Conservation (phyloP, 805 yeast genomes). For the Kodamaea kakaduensis region DNA sequence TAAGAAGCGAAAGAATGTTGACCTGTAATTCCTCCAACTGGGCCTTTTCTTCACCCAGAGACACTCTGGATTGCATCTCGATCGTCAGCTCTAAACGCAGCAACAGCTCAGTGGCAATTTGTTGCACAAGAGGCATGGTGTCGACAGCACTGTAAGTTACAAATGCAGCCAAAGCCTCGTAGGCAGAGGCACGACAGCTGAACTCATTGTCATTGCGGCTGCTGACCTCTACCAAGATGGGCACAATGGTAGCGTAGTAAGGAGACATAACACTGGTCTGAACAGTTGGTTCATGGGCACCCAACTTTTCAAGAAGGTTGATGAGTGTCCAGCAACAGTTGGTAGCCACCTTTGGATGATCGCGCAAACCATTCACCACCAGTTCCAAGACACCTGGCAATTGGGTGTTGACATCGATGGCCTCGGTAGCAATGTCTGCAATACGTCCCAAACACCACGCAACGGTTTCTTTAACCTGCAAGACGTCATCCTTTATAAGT, state of each 20-base stretch:
- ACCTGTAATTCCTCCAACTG: constrained; percentile 86
- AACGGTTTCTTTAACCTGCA: constrained; percentile 93
- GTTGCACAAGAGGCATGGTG: constrained; percentile 63
- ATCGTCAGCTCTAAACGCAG: constrained; percentile 70
- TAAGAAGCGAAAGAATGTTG: constrained; percentile 70
- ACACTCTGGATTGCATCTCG: constrained; percentile 49
- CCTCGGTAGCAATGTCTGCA: constrained; percentile 78
- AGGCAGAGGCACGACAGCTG: constrained; percentile 91
- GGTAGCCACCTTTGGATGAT: constrained; percentile 90
- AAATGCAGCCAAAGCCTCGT: constrained; percentile 83
- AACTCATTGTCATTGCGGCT: constrained; percentile 76
- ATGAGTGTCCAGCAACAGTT: constrained; percentile 98
- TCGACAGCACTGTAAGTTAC: constrained; percentile 72
- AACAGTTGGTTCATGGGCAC: constrained; percentile 45
- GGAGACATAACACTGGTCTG: constrained; percentile 65
- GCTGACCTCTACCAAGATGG: constrained; percentile 65
- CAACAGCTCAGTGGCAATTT: constrained; percentile 71
- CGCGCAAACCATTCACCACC: constrained; percentile 74
- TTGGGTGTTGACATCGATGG: constrained; percentile 61
- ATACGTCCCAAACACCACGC: constrained; percentile 98
- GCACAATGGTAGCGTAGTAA: constrained; percentile 66
- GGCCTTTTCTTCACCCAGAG: constrained; percentile 65
- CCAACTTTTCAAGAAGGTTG: constrained; percentile 81
- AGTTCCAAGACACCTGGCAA: constrained; percentile 73
- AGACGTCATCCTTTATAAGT: constrained; percentile 67